These are phyloP conservation scores for Boletus huronensis DNA, from an alignment of 768 basidiomycete genomes.

Conservation along the genomic window DNA sequence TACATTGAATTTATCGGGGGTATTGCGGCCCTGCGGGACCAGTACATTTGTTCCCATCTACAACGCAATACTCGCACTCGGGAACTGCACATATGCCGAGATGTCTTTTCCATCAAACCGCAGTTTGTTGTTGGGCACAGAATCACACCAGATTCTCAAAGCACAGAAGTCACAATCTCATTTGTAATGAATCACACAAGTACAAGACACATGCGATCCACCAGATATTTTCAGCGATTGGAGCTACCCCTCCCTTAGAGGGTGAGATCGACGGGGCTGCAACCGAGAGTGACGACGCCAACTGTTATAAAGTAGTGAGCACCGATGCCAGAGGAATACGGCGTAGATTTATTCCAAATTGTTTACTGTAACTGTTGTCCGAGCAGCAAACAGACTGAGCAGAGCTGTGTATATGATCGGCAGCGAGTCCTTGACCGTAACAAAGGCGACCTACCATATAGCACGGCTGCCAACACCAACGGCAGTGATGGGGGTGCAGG, in stretches of 20 bases:
- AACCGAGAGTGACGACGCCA: not conserved
- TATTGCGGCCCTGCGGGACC: too few relatives aligned
- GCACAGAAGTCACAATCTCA: too few relatives aligned
- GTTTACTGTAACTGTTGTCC: conserved; percentile 1
- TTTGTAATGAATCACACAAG: not conserved
- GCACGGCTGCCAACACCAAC: not conserved
- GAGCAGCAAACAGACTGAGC: not conserved
- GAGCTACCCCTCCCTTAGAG: conserved; percentile 5
- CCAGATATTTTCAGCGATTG: not conserved
- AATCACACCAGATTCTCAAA: not conserved
- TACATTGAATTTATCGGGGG: not conserved
- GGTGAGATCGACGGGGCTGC: not conserved
- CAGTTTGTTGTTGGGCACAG: not conserved
- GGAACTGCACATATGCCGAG: not conserved
- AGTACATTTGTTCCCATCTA: not conserved
- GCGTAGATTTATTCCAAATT: not conserved
- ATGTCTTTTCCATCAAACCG: not conserved
- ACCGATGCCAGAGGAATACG: not conserved
- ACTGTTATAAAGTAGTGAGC: not conserved
- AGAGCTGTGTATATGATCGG: not conserved
- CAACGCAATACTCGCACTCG: not conserved
- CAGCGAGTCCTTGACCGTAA: not conserved
- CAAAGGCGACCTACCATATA: not conserved
- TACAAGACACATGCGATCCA: not conserved
- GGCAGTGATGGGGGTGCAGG: not conserved